phyloP scores from a whole-genome alignment of 805 yeast genomes.

The Cyberlindnera mississippiensis region DNA sequence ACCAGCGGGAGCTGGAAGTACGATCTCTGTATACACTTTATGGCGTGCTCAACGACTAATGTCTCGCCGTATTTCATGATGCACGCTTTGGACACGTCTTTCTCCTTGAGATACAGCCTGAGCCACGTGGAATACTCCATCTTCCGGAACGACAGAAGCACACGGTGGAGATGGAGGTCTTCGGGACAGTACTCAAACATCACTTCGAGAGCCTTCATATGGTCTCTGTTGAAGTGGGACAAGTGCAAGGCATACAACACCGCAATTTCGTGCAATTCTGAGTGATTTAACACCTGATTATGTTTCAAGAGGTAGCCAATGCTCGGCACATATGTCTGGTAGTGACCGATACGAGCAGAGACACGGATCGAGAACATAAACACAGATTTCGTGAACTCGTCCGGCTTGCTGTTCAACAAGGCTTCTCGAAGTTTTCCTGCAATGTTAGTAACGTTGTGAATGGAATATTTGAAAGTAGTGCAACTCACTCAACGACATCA shows the following conservation, averaged over 20 bases:
- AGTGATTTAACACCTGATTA: slow-evolving; percentile 19
- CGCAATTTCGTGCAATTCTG: slow-evolving; percentile 39
- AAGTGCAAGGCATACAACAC: slow-evolving; percentile 42
- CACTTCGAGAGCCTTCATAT: slow-evolving; percentile 17
- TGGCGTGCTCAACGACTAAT: slow-evolving; percentile 31
- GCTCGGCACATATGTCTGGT: slow-evolving; percentile 56
- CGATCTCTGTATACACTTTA: slow-evolving; percentile 32
- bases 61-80: slow-evolving; percentile 44
- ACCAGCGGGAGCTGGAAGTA: slow-evolving; percentile 34
- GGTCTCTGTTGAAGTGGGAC: slow-evolving; percentile 24
- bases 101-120: slow-evolving; percentile 21
- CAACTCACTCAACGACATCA: slow-evolving; percentile 32
- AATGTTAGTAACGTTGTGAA: not conserved
- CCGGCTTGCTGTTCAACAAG: slow-evolving; percentile 35
- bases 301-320: slow-evolving; percentile 33
- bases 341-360: slow-evolving; percentile 44
- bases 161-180: slow-evolving; percentile 34
- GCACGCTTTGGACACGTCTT: slow-evolving; percentile 12
- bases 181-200: slow-evolving; percentile 28
- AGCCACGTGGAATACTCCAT: slow-evolving; percentile 33
- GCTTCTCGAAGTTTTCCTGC: slow-evolving; percentile 55
- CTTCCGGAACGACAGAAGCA: slow-evolving; percentile 31
- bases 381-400: slow-evolving; percentile 43
- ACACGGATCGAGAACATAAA: slow-evolving; percentile 47
- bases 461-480: too few species aligned